Evolutionary conservation across 805 yeast species (phyloP), one percentile per base, ranked within the genome.

Genomic region (Ogataea naganishii): DNA sequence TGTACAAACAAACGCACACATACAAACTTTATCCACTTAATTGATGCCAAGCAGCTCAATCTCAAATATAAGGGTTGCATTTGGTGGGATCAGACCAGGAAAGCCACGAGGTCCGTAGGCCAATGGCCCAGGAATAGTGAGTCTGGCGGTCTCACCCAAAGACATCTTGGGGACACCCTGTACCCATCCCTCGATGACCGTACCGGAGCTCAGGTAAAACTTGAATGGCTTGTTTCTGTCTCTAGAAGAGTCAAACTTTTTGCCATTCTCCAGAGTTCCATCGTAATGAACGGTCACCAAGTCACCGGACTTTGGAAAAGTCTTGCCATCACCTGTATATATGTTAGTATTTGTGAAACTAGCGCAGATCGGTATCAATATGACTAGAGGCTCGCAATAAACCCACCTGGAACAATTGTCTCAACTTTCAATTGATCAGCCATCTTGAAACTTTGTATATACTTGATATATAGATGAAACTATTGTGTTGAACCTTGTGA

Each of bases 131-230:
- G 96, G 94, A 49, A 89, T 85, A 48, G 94, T 85, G 53, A 89
- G 69, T 55, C 80, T 72, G 30, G 96, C 95, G 69, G 80, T 82
- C 64, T 92, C 85, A 49, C 97, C 97, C 30, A 86, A 72, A 31
- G 94, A 80, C 56, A 89, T 69, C 62, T 86, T 76, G 33, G 96
- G 95, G 56, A 86, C 84, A 39, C 88, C 95, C 51, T 75, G 82
- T 53, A 88, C 96, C 96, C 96, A 89, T 44, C 96, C 97, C 54
- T 76, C 75, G 64, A 89, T 89, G 44, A 89, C 96, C 64, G 81
- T 94, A 42, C 96, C 96, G 43, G 83, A 94, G 59, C 97, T 96
- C 54, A 89, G 84, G 62, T 67, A 64, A 59, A 94, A 81, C 60
- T 84, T 89, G 78, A 89, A 89, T 43, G 97, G 96, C 60, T 80